phyloP scores from a whole-genome alignment of 371 early-diverging fungal species.

The Dichotomocladium elegans region DNA sequence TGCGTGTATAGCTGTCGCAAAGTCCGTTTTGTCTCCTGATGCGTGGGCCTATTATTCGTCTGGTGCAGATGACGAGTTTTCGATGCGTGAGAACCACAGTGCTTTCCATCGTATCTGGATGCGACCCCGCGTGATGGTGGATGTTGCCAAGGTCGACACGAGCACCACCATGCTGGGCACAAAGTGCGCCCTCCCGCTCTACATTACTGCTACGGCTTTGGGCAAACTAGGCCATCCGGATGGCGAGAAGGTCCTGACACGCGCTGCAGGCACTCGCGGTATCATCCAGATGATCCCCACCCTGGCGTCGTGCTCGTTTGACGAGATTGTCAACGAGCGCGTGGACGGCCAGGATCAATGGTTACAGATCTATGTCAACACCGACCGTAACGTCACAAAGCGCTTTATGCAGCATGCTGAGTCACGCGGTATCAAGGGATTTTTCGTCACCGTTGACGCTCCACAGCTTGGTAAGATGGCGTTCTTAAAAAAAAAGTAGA shows the following conservation, averaged over 20 bases:
- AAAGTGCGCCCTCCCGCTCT: slow-evolving; percentile 46
- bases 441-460: slow-evolving; percentile 93
- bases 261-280: slow-evolving; percentile 49
- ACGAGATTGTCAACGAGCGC: slow-evolving; percentile 53
- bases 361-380: slow-evolving; percentile 93
- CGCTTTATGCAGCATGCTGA: slow-evolving; percentile 80
- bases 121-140: slow-evolving; percentile 73
- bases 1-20: slow-evolving; percentile 55
- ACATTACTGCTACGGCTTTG: slow-evolving; percentile 60
- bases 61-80: slow-evolving; percentile 82
- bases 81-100: slow-evolving; percentile 74
- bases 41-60: slow-evolving; percentile 88
- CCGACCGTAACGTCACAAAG: slow-evolving; percentile 70
- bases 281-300: slow-evolving; percentile 73
- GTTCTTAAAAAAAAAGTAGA: neutral
- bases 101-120: slow-evolving; percentile 77
- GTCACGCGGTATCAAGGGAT: slow-evolving; percentile 70
- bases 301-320: slow-evolving; percentile 67
- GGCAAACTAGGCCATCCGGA: slow-evolving; percentile 77
- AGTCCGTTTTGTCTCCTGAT: slow-evolving; percentile 48
- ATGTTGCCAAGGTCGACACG: slow-evolving; percentile 64
- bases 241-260: slow-evolving; percentile 68
- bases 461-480: slow-evolving; percentile 63
- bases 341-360: slow-evolving; percentile 50
- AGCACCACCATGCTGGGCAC: slow-evolving; percentile 65